Base-by-base conservation (phyloP, 305 asterid species). In the Solanum hybrid region DNA sequence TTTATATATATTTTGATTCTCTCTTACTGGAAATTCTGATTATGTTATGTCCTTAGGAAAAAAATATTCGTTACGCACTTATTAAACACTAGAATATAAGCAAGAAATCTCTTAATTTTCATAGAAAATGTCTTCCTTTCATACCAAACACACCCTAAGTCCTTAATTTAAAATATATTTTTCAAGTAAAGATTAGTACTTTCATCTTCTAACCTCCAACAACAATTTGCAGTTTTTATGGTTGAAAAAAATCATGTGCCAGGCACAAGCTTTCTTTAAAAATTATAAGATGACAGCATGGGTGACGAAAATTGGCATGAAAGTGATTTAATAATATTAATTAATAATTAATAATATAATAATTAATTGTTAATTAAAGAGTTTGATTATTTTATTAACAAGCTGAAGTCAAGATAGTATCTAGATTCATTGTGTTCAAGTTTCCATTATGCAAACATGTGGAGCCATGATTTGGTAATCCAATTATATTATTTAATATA, bases 381-480 rank as follows among this genome's bases (percentile, higher is more conserved):
- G 27, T 83, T 27, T 45, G 73, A 83, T 83, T 45, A 83, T 41
- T 17, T 45, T 14, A 83, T 33, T 45, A 33, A 45, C 4, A 39
- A 83, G 32, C 38, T 72, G 57, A 82, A 17, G 65, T 81, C 24
- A 87, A 20, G 12, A 87, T 41, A 41, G 57, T 34, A 77, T 84
- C 61, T 13, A 88, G 92, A 92, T 91, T 92, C 90, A 41, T 77
- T 70, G 89, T 26, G 27, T 61, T 37, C 36, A 79, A 38, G 32
- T 37, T 70, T 78, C 76, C 27, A 91, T 89, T 82, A 36, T 89
- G 33, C 61, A 73, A 68, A 78, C 90, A 79, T 75, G 91, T 94
- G 89, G 92, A 90, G 79, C 68, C 94, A 90, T 87, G 87, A 78
- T 51, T 90, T 79, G 39, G 37, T 57, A 31, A 80, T 89, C 72